Base-by-base conservation (phyloP, 2,329 filamentous ascomycete genomes). In the Cladosporium sphaerospermum region DNA sequence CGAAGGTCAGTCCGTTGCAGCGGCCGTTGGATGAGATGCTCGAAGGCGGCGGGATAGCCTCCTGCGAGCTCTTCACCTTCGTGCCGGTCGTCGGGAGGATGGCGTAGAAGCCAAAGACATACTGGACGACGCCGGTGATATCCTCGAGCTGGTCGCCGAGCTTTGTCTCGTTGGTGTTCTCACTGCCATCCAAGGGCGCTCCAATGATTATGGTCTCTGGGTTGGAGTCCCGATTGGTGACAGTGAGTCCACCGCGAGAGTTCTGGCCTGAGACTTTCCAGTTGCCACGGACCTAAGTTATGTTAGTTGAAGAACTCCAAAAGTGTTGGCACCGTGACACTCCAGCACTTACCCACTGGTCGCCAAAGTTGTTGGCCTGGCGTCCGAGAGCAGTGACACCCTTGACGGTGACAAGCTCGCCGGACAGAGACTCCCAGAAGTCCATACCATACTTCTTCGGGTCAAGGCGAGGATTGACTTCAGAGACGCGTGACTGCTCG, bases 371-470 rank as follows among this genome's bases (percentile, higher is more conserved):
- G 64, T 83, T 88, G 2, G 85, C 51, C 8, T 41, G 51, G 8
- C 51, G 51, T 10, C 51, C 51, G 4, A 53, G 44, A 36, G 51
- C 51, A 34, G 44, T 53, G 14, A 53, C 51, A 44, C 51, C 51
- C 59, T 74, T 75, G 44, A 88, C 71, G 0, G 80, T 86, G 11
- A 89, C 84, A 7, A 87, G 73, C 67, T 88, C 83, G 28, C 84
- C 85, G 51, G 73, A 75, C 54, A 88, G 69, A 57, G 79, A 83
- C 75, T 88, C 82, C 85, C 85, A 88, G 64, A 88, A 89, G 66
- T 88, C 85, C 31, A 88, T 72, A 2, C 85, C 85, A 62, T 83
- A 88, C 40, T 72, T 69, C 18, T 71, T 69, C 2, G 84, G 84
- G 56, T 84, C 67, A 37, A 88, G 74, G 11, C 71, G 70, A 0